A percentile compares a stretch with the other conserved stretches of the same genome.
Conservation (phyloP, 352 stramenopile species). For the Aphanomyces stellatus region DNA sequence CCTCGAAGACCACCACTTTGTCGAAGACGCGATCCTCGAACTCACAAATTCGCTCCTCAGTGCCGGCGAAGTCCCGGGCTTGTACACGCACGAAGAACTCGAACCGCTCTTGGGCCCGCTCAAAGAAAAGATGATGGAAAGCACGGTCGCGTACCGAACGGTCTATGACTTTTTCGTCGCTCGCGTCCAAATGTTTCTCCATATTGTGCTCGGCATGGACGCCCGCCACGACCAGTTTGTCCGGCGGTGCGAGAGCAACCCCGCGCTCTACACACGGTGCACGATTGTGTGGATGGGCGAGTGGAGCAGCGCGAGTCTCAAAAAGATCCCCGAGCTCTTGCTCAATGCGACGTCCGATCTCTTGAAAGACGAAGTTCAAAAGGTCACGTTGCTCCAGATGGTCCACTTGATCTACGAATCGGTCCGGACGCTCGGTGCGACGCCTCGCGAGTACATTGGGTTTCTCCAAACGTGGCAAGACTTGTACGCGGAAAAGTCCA, state of each 20-base stretch:
- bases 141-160: constrained; percentile 57
- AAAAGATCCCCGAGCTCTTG: constrained; percentile 63
- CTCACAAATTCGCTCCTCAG: constrained; percentile 89
- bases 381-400: constrained; percentile 28
- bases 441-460: constrained; percentile 74
- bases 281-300: constrained; percentile 91
- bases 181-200: constrained; percentile 84
- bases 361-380: constrained; percentile 45
- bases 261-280: constrained; percentile 88
- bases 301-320: constrained; percentile 73
- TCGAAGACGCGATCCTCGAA: constrained; percentile 83
- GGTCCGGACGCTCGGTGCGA: constrained; percentile 60
- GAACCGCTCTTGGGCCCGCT: constrained; percentile 84
- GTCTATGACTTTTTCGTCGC: constrained; percentile 92
- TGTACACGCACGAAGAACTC: constrained; percentile 92
- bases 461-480: constrained; percentile 77
- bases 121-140: constrained; percentile 86
- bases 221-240: constrained; percentile 62
- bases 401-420: constrained; percentile 52
- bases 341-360: constrained; percentile 40
- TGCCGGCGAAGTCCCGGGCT: constrained; percentile 85
- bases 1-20: constrained; percentile 91
- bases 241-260: constrained; percentile 89
- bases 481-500: constrained; percentile 69
- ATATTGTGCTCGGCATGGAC: constrained; percentile 81